A percentile compares a stretch with the other conserved stretches of the same genome.
These are phyloP conservation scores for Canariomyces notabilis DNA, from an alignment of 2,329 filamentous ascomycete species.

Conservation along the genomic window DNA sequence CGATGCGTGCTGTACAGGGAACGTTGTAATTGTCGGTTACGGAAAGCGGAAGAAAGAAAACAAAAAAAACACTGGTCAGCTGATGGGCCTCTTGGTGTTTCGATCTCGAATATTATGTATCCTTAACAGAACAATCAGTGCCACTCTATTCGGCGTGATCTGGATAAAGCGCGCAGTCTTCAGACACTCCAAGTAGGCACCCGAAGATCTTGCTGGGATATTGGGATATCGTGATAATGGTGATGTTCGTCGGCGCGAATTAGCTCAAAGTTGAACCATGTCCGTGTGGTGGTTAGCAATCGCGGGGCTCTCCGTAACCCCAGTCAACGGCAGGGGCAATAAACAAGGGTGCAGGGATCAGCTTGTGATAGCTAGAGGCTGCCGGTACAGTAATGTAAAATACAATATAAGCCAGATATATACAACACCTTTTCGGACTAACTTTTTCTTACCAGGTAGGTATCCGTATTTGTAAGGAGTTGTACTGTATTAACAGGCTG, in stretches of 20 bases:
- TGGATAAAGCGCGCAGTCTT: not conserved
- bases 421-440: too few species aligned
- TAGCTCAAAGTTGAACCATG: slow-evolving; percentile 3
- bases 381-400: too few species aligned
- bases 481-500: too few species aligned
- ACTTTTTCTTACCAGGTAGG: too few species aligned
- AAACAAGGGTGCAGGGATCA: too few species aligned
- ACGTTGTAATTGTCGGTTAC: slow-evolving; percentile 5
- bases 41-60: slow-evolving; percentile 21
- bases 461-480: too few species aligned
- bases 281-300: slow-evolving; percentile 9
- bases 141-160: too few species aligned
- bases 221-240: slow-evolving; percentile 1
- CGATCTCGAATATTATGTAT: too few species aligned
- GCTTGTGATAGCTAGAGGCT: too few species aligned
- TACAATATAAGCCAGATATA: too few species aligned
- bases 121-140: too few species aligned
- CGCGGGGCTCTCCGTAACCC: slow-evolving; percentile 3
- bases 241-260: slow-evolving; percentile 10
- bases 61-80: slow-evolving; percentile 11
- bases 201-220: not conserved
- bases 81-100: not conserved
- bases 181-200: not conserved
- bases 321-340: too few species aligned
- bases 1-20: not conserved